These are phyloP conservation scores for Tetrapisispora namnaoensis DNA, from an alignment of 805 yeast species.

Conservation along the genomic window DNA sequence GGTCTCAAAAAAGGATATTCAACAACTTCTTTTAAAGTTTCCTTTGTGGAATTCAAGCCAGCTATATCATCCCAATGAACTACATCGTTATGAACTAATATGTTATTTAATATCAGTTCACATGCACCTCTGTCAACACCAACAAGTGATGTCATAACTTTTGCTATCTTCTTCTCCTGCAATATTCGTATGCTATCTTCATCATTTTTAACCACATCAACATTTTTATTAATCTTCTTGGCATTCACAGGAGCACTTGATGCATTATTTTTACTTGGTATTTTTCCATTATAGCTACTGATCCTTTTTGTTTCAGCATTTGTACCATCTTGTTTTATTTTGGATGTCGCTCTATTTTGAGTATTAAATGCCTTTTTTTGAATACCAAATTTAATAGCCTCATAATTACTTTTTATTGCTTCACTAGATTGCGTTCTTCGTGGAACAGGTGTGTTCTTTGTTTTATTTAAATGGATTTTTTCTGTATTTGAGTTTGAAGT, in stretches of 20 bases:
- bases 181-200: not conserved
- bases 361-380: not conserved
- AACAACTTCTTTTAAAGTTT: conserved; percentile 85
- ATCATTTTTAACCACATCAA: not conserved
- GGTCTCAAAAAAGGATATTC: conserved; percentile 95
- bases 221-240: not conserved
- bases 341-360: not conserved
- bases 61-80: conserved; percentile 96
- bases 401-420: conserved; percentile 10
- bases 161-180: not conserved
- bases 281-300: not conserved
- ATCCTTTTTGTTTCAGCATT: not conserved
- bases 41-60: conserved; percentile 81
- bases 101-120: conserved; percentile 77
- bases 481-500: not conserved
- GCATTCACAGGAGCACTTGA: not conserved
- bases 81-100: conserved; percentile 83
- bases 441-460: not conserved
- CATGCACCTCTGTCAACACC: conserved; percentile 81
- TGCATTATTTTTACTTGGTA: not conserved
- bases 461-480: not conserved
- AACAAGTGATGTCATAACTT: conserved; percentile 18
- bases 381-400: conserved; percentile 13
- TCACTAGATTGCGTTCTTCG: conserved; percentile 1
- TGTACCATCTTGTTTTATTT: not conserved